Evolutionary conservation across 192 early-diverging fungal genomes (phyloP), one percentile per base, ranked within the genome.

Genomic region (Coemansia sp.): DNA sequence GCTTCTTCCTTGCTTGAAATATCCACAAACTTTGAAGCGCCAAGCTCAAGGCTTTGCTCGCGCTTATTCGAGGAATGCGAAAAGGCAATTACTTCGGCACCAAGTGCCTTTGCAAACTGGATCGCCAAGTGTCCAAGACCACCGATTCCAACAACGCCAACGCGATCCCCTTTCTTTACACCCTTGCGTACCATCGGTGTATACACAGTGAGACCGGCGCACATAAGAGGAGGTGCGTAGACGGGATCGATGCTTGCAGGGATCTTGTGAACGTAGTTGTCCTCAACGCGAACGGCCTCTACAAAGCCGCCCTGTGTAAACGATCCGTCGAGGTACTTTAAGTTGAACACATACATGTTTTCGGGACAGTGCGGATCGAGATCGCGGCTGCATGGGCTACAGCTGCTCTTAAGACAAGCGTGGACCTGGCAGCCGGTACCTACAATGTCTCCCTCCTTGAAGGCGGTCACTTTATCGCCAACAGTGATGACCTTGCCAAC

Each of bases 151-250:
- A 35, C 34, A 21, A 94, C 77, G 40, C 93, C 93, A 42, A 92
- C 83, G 2, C 93, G 34, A 35, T 35, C 34, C 4, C 34, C 34
- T 78, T 35, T 35, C 34, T 35, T 10, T 86, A 81, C 74, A 61
- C 34, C 34, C 34, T 86, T 79, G 28, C 84, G 84, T 21, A 85
- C 74, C 40, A 95, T 73, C 3, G 92, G 87, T 9, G 81, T 75
- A 71, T 87, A 95, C 7, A 93, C 87, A 13, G 93, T 90, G 8
- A 87, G 81, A 16, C 93, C 93, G 18, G 93, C 92, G 66, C 93
- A 94, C 71, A 94, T 85, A 49, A 95, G 62, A 4, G 92, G 88
- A 2, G 86, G 87, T 2, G 87, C 89, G 62, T 87, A 80, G 21
- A 77, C 70, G 8, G 84, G 75, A 8, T 80, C 82, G 20, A 87